Percentiles rank a stretch among this genome's conserved stretches.
Conservation (phyloP, 2,329 filamentous ascomycete genomes). For the Neonectria sp. region DNA sequence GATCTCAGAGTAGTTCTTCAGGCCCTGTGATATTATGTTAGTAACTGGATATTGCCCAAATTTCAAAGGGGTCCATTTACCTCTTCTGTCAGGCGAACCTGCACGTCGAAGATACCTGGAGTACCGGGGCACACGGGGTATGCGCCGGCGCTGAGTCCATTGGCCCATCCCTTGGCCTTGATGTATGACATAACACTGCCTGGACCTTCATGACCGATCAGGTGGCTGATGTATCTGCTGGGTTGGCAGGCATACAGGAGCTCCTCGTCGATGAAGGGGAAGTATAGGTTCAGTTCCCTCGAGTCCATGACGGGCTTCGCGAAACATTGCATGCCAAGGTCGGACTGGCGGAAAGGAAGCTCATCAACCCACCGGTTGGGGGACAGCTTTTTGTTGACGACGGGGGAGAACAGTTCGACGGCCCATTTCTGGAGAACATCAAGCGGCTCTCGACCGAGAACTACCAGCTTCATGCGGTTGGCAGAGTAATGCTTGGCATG, state of each 20-base stretch:
- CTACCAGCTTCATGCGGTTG: conserved; percentile 93
- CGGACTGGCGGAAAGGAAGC: conserved; percentile 63
- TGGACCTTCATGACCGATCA: conserved; percentile 93
- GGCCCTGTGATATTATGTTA: conserved; percentile 60
- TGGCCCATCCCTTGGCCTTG: conserved; percentile 92
- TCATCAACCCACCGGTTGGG: conserved; percentile 69
- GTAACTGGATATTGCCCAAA: neutral
- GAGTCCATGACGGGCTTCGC: conserved; percentile 94
- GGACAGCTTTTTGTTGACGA: conserved; percentile 85
- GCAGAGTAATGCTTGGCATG: conserved; percentile 92
- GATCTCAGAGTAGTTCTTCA: conserved; percentile 86
- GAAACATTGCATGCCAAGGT: conserved; percentile 80
- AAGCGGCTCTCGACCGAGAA: conserved; percentile 85
- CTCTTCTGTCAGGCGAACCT: conserved; percentile 86
- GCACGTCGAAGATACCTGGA: conserved; percentile 84
- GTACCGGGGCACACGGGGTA: conserved; percentile 83
- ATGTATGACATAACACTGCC: conserved; percentile 93
- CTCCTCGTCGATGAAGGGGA: conserved; percentile 90
- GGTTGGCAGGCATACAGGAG: conserved; percentile 84
- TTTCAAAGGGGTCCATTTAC: conserved; percentile 54
- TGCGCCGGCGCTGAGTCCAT: conserved; percentile 83
- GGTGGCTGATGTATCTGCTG: conserved; percentile 87
- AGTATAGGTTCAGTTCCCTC: conserved; percentile 83
- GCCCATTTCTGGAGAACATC: conserved; percentile 90
- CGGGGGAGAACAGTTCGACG: conserved; percentile 83